A percentile compares a stretch with the other conserved stretches of the same genome.
These are phyloP conservation scores for Fusarium heterosporum DNA, from an alignment of 2,329 filamentous ascomycete genomes.

Conservation along the genomic window DNA sequence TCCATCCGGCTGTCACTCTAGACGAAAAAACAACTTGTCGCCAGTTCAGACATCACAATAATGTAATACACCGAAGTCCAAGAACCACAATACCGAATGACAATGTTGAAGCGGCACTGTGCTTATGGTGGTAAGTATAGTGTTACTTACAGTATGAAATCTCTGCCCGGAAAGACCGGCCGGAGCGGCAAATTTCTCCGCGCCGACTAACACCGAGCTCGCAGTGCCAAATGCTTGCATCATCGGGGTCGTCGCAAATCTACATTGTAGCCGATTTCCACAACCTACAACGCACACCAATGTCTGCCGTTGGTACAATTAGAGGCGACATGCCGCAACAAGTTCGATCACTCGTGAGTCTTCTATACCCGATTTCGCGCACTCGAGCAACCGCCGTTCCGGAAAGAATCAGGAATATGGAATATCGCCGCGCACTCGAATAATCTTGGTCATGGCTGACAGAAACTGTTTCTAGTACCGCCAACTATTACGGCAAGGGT, in stretches of 20 bases:
- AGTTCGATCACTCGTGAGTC: conserved; percentile 67
- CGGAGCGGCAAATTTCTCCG: conserved; percentile 52
- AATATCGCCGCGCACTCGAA: conserved; percentile 1
- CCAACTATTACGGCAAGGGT: conserved; percentile 85
- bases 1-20: too few species aligned
- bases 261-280: conserved; percentile 22
- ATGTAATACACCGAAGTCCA: conserved; percentile 21
- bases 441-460: conserved; percentile 30
- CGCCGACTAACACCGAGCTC: conserved; percentile 52
- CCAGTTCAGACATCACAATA: neutral
- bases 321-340: conserved; percentile 69
- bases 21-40: too few species aligned
- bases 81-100: conserved; percentile 8
- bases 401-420: conserved; percentile 18
- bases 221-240: conserved; percentile 47
- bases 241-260: conserved; percentile 45
- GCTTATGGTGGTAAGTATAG: rapidly evolving
- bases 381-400: neutral
- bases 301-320: conserved; percentile 54
- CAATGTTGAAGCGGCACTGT: conserved; percentile 9
- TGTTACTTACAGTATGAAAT: neutral
- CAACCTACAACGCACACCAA: conserved; percentile 50
- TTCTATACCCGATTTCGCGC: neutral
- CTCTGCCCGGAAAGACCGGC: conserved; percentile 18
- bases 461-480: conserved; percentile 76